These are phyloP conservation scores for Sporothrix euskadiensis DNA, from an alignment of 2,329 filamentous ascomycete genomes.

Conservation along the genomic window DNA sequence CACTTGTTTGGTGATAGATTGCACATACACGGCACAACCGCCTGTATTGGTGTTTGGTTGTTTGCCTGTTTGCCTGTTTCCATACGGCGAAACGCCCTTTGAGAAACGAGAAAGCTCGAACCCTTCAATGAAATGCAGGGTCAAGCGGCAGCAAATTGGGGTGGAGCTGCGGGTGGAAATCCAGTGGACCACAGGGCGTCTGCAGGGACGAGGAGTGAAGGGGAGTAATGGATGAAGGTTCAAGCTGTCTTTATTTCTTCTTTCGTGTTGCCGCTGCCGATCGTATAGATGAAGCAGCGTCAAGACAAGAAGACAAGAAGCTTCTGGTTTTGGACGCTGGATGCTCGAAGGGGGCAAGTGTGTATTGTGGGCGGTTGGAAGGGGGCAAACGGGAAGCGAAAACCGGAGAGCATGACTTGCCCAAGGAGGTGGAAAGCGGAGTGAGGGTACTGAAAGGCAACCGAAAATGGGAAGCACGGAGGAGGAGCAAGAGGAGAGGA, in stretches of 20 bases:
- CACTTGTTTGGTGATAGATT: conserved; percentile 16
- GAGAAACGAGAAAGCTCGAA: background rate
- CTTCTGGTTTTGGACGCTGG: background rate
- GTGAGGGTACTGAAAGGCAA: conserved; percentile 7
- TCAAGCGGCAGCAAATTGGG: conserved; percentile 23
- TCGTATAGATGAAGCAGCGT: conserved; percentile 20
- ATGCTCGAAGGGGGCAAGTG: background rate
- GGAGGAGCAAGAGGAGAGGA: background rate
- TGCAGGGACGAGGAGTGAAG: conserved; percentile 5
- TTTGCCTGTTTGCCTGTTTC: background rate
- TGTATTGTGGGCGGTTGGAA: background rate
- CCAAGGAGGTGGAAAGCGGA: conserved; percentile 16
- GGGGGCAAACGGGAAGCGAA: background rate
- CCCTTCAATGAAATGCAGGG: background rate
- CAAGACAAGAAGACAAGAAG: conserved; percentile 1
- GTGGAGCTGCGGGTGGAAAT: background rate
- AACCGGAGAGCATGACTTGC: background rate
- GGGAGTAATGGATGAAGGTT: background rate
- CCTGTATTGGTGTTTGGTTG: background rate
- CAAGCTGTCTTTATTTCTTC: background rate
- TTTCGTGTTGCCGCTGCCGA: conserved; percentile 5
- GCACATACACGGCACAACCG: conserved; percentile 18
- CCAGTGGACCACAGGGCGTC: conserved; percentile 5
- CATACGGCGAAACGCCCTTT: conserved; percentile 6
- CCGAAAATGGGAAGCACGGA: background rate